Conservation (phyloP, 2,329 filamentous ascomycete species). For the Aspergillus melleus region DNA sequence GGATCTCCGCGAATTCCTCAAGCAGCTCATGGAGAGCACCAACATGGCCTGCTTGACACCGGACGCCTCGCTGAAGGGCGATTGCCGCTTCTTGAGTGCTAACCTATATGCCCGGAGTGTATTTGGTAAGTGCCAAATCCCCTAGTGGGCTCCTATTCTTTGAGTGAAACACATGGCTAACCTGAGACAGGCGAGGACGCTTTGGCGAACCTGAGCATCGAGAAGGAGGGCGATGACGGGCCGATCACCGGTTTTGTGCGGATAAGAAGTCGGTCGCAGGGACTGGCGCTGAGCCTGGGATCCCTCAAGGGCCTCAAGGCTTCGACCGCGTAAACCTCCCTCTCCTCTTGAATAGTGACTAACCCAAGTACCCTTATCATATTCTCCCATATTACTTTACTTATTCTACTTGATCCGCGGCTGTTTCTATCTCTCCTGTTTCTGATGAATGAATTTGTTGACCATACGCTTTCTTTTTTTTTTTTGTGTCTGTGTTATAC, state of each 20-base stretch:
- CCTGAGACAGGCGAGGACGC: slow-evolving; percentile 84
- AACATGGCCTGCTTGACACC: slow-evolving; percentile 99
- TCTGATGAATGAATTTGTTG: slow-evolving; percentile 33
- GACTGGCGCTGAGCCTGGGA: slow-evolving; percentile 87
- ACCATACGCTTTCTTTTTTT: slow-evolving; percentile 22
- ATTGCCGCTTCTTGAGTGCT: slow-evolving; percentile 96
- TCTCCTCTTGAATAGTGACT: slow-evolving; percentile 30
- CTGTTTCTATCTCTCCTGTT: slow-evolving; percentile 18
- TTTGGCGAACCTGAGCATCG: slow-evolving; percentile 93
- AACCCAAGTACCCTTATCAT: slow-evolving; percentile 29
- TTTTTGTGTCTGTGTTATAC: slow-evolving; percentile 17
- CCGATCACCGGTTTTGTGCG: slow-evolving; percentile 96
- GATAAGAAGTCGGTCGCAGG: slow-evolving; percentile 96
- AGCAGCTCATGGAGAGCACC: slow-evolving; percentile 92
- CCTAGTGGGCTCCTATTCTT: neutral
- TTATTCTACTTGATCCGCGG: slow-evolving; percentile 13
- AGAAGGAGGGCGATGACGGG: slow-evolving; percentile 93
- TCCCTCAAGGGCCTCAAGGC: slow-evolving; percentile 94
- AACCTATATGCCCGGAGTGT: slow-evolving; percentile 96
- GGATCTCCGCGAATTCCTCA: slow-evolving; percentile 85
- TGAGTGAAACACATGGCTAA: slow-evolving; percentile 20
- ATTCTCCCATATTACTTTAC: slow-evolving; percentile 21
- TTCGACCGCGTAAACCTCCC: slow-evolving; percentile 39
- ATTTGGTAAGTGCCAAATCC: slow-evolving; percentile 72
- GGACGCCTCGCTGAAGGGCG: slow-evolving; percentile 92